phyloP scores from a whole-genome alignment of 2,329 filamentous ascomycete species.

The Neonectria coccinea region DNA sequence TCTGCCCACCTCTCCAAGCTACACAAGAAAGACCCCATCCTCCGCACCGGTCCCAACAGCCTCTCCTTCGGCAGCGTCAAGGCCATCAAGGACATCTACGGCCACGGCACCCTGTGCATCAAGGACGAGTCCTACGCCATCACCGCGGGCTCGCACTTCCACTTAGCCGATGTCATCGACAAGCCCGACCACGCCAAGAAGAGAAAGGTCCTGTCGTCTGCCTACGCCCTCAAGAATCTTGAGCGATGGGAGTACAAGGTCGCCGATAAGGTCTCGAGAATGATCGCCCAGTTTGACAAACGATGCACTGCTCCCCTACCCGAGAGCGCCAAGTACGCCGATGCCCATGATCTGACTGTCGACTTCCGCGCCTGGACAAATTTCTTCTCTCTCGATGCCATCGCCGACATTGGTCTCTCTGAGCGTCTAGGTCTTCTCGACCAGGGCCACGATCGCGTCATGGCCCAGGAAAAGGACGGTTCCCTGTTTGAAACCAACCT shows the following conservation, averaged over 20 bases:
- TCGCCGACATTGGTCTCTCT: constrained; percentile 66
- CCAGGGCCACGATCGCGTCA: constrained; percentile 58
- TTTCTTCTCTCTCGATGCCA: constrained; percentile 67
- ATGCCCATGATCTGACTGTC: constrained; percentile 57
- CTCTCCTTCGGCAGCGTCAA: constrained; percentile 42
- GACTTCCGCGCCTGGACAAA: constrained; percentile 64
- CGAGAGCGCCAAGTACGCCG: constrained; percentile 38
- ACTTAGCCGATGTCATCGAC: constrained; percentile 65
- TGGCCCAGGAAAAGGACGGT: constrained; percentile 58
- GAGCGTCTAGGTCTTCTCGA: constrained; percentile 64
- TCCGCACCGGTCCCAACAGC: constrained; percentile 42
- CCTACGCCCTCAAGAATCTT: constrained; percentile 66
- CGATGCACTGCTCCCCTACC: constrained; percentile 54
- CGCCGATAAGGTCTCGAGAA: constrained; percentile 60
- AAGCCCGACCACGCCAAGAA: constrained; percentile 64
- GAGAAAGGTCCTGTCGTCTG: constrained; percentile 61
- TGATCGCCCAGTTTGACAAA: constrained; percentile 59
- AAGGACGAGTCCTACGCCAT: constrained; percentile 61
- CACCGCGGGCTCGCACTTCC: constrained; percentile 59
- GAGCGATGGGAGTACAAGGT: constrained; percentile 68
- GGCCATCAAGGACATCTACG: constrained; percentile 52
- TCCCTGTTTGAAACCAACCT: constrained; percentile 58
- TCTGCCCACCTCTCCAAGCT: constrained; percentile 59
- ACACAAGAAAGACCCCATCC: constrained; percentile 55
- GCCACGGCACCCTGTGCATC: constrained; percentile 60